Evolutionary conservation across 805 yeast species (phyloP).

Genomic region (Tetrapisispora fleetii): DNA sequence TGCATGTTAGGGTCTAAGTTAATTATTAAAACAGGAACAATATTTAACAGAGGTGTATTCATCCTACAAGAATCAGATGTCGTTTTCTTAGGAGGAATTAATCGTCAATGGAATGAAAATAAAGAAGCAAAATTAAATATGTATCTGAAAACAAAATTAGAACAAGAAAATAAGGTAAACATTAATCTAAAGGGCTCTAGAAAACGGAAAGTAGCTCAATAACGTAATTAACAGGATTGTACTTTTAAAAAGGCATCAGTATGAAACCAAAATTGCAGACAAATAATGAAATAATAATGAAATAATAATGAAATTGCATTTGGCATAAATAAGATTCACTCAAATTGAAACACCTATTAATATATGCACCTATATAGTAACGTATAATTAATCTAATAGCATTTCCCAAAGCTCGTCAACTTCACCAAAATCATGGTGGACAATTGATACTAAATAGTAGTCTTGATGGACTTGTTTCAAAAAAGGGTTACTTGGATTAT

Average conservation of each 20-base stretch:
- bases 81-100: slow-evolving; percentile 33
- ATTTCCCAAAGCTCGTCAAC: slow-evolving; percentile 71
- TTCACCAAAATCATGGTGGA: slow-evolving; percentile 73
- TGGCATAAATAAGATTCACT: neutral
- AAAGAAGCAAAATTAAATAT: slow-evolving; percentile 25
- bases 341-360: no score
- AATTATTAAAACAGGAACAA: slow-evolving; percentile 40
- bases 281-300: neutral
- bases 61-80: slow-evolving; percentile 22
- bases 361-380: neutral
- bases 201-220: slow-evolving; percentile 11
- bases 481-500: slow-evolving; percentile 46
- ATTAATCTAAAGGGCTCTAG: slow-evolving; percentile 1
- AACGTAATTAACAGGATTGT: no score
- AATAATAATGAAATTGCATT: neutral
- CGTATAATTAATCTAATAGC: slow-evolving; percentile 26
- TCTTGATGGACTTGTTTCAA: slow-evolving; percentile 51
- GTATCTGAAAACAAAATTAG: slow-evolving; percentile 23
- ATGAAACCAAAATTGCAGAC: neutral
- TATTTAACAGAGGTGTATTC: slow-evolving; percentile 39
- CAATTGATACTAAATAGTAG: slow-evolving; percentile 71
- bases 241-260: neutral
- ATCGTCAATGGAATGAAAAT: slow-evolving; percentile 32
- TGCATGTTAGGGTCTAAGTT: slow-evolving; percentile 50
- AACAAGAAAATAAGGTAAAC: neutral